phyloP scores from a whole-genome alignment of 139 green algal genomes.

The Coelastrella sp. region DNA sequence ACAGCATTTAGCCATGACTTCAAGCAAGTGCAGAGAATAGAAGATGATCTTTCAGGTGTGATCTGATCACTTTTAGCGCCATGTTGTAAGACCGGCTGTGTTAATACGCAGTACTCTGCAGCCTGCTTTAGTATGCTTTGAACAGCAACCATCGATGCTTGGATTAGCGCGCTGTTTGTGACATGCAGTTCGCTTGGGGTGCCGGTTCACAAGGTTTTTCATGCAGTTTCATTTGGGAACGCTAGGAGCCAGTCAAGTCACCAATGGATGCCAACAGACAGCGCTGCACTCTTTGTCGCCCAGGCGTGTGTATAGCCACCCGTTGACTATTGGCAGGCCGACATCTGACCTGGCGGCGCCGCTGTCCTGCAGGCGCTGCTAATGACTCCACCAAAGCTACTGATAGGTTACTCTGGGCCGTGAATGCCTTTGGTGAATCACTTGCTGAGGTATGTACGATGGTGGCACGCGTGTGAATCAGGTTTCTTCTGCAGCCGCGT shows the following conservation, averaged over 20 bases:
- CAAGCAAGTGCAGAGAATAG: slow-evolving; percentile 49
- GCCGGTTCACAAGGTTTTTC: too few relatives aligned
- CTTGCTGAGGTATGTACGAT: slow-evolving; percentile 65
- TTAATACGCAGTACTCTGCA: background rate
- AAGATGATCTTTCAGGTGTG: slow-evolving; percentile 28
- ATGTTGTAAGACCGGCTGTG: background rate
- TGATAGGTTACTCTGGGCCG: slow-evolving; percentile 71
- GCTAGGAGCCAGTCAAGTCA: too few relatives aligned
- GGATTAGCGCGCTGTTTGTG: slow-evolving; percentile 9
- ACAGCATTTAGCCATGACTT: slow-evolving; percentile 83
- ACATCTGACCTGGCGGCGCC: background rate
- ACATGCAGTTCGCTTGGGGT: background rate
- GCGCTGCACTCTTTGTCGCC: too few relatives aligned
- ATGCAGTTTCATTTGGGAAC: too few relatives aligned
- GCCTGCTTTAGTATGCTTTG: background rate
- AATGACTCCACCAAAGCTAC: slow-evolving; percentile 39
- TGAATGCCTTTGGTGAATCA: slow-evolving; percentile 74
- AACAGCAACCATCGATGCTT: too few relatives aligned
- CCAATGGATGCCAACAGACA: too few relatives aligned
- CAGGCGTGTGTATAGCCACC: background rate
- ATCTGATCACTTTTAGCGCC: background rate
- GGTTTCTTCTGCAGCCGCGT: too few relatives aligned
- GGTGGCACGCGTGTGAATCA: too few relatives aligned
- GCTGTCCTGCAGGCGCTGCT: slow-evolving; percentile 20
- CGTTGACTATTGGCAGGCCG: background rate